These are phyloP conservation scores for Entophlyctis luteolus DNA, from an alignment of 192 early-diverging fungal species.

Conservation along the genomic window DNA sequence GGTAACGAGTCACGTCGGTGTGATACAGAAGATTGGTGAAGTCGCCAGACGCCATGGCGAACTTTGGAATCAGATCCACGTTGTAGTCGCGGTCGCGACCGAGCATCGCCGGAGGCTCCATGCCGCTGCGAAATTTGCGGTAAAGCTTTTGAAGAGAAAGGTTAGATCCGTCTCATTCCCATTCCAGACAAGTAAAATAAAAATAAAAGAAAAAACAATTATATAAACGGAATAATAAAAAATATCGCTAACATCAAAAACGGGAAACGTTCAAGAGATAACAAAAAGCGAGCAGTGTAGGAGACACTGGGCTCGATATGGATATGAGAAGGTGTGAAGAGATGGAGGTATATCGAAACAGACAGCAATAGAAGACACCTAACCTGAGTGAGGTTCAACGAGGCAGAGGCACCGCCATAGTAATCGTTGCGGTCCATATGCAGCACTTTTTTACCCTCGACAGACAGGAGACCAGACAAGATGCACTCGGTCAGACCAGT, in stretches of 20 bases:
- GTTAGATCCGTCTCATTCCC: no score
- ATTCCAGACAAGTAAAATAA: no score
- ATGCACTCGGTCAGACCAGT: conserved; percentile 66
- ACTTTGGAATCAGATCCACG: conserved; percentile 98
- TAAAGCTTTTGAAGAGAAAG: conserved; percentile 45
- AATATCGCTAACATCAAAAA: no score
- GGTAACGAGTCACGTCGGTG: conserved; percentile 96
- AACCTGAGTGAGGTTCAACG: conserved; percentile 94
- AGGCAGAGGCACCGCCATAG: conserved; percentile 94
- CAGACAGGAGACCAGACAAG: conserved; percentile 59
- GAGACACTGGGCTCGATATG: neutral
- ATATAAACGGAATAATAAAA: no score
- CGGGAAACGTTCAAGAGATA: neutral
- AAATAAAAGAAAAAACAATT: no score
- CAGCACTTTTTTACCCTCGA: conserved; percentile 64
- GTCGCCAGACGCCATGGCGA: conserved; percentile 98
- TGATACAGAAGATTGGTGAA: conserved; percentile 95
- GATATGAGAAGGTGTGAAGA: no score
- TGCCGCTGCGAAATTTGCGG: conserved; percentile 51
- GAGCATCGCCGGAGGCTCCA: conserved; percentile 43
- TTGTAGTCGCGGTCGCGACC: conserved; percentile 83
- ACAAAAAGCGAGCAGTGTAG: neutral
- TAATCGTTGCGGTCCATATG: conserved; percentile 84
- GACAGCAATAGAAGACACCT: neutral
- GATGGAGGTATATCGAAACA: neutral